A percentile compares a stretch with the other conserved stretches of the same genome.
These are phyloP conservation scores for Eucalyptus brandiana DNA, from an alignment of 345 rosid species.

Conservation along the genomic window DNA sequence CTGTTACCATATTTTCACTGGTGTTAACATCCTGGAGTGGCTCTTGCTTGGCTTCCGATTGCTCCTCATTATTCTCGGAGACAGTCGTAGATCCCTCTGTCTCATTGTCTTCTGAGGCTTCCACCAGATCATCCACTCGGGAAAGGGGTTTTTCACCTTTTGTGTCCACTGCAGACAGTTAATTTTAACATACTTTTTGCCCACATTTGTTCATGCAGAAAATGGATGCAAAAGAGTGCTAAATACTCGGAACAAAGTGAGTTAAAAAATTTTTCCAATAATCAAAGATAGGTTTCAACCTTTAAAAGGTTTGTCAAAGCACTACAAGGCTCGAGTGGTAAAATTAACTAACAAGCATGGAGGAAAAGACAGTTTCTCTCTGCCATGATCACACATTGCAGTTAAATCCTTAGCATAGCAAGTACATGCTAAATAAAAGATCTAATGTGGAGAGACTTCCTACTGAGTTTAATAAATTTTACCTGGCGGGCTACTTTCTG, in stretches of 20 bases:
- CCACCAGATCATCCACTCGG: conserved; percentile 11
- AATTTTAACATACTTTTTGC: background rate
- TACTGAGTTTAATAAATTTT: background rate
- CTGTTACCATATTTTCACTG: conserved; percentile 13
- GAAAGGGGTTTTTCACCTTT: background rate
- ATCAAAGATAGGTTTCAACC: background rate
- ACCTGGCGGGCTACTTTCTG: conserved; percentile 38
- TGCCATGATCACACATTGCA: background rate
- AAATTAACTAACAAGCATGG: background rate
- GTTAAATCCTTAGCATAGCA: background rate
- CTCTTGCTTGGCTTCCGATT: conserved; percentile 9
- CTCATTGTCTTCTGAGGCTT: conserved; percentile 28
- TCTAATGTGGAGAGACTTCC: background rate
- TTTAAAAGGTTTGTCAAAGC: background rate
- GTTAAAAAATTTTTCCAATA: background rate
- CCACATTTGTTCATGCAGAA: background rate
- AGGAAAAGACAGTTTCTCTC: background rate
- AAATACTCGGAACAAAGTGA: background rate
- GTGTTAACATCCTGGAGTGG: conserved; percentile 22
- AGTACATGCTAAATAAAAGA: background rate
- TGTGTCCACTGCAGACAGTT: background rate
- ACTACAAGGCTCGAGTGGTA: background rate
- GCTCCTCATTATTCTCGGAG: conserved; percentile 17
- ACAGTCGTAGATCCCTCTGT: conserved; percentile 24
- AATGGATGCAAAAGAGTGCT: background rate